These are phyloP conservation scores for Aspergillus felis DNA, from an alignment of 2,329 filamentous ascomycete species.

Conservation along the genomic window DNA sequence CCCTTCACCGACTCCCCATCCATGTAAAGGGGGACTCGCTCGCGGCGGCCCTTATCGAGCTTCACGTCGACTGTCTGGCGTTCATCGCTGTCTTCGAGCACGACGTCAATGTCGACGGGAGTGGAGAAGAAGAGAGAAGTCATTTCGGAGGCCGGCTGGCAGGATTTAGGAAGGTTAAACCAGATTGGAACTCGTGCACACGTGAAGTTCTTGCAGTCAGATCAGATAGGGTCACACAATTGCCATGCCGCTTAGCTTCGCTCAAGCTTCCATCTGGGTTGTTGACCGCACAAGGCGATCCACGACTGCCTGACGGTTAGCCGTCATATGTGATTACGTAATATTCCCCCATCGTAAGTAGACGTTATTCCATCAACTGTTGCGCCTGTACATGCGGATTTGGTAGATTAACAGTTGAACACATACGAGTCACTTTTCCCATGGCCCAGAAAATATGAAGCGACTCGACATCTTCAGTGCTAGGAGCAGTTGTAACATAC, in stretches of 20 bases:
- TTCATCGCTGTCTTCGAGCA: constrained; percentile 92
- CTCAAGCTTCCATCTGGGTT: not conserved
- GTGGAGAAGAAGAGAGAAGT: constrained; percentile 99
- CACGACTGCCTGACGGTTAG: constrained; percentile 9
- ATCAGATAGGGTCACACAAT: not conserved
- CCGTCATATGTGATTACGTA: constrained; percentile 14
- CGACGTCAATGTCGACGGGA: constrained; percentile 97
- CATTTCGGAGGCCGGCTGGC: constrained; percentile 52
- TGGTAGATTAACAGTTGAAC: not conserved
- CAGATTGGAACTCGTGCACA: constrained; percentile 11
- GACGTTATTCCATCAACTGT: not conserved
- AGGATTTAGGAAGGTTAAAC: constrained; percentile 5
- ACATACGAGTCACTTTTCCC: not conserved
- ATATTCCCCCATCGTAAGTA: not conserved
- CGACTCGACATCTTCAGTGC: not conserved
- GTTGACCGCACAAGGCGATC: not conserved
- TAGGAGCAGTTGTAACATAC: not conserved
- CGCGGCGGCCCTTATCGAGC: constrained; percentile 94
- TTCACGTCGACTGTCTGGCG: constrained; percentile 95
- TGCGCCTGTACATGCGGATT: not conserved
- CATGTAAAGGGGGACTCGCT: constrained; percentile 95
- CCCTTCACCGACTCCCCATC: constrained; percentile 98
- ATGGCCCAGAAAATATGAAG: not conserved
- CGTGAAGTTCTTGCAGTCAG: not conserved
- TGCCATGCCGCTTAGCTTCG: not conserved